Evolutionary conservation across 306 rosid species (phyloP).

Genomic region (Quercus berberidifolia): DNA sequence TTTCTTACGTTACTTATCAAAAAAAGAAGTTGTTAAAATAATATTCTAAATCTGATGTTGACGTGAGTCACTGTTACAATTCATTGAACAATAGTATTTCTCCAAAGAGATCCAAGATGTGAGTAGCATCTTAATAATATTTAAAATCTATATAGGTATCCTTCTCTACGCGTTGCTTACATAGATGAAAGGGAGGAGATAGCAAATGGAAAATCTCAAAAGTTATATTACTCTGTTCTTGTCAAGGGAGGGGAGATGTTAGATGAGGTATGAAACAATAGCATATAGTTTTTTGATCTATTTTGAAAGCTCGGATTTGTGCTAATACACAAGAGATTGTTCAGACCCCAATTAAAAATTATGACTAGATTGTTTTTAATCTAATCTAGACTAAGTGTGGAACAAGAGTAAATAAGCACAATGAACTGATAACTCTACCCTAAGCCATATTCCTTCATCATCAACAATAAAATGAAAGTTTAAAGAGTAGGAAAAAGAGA

Average conservation of each 20-base stretch:
- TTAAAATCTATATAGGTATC: constrained; percentile 44
- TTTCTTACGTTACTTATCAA: too few relatives aligned
- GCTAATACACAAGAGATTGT: too few relatives aligned
- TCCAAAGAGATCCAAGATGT: not conserved
- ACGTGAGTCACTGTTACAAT: constrained; percentile 50
- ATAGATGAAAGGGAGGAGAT: constrained; percentile 73
- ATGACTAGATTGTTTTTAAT: too few relatives aligned
- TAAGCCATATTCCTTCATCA: too few relatives aligned
- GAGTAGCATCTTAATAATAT: constrained; percentile 24
- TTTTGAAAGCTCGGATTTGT: too few relatives aligned
- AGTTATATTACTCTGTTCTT: constrained; percentile 70
- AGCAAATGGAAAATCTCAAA: constrained; percentile 42
- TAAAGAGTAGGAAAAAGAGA: too few relatives aligned
- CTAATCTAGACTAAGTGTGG: too few relatives aligned
- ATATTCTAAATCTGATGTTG: constrained; percentile 79
- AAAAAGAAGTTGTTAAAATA: constrained; percentile 42
- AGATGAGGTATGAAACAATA: constrained; percentile 69
- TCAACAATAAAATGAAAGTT: too few relatives aligned
- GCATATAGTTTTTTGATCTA: not conserved
- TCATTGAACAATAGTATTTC: not conserved
- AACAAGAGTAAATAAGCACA: too few relatives aligned
- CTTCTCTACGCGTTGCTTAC: constrained; percentile 89
- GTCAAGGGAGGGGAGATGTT: constrained; percentile 89
- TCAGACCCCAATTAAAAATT: too few relatives aligned
- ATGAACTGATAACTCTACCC: too few relatives aligned